phyloP scores from a whole-genome alignment of 345 rosid species.

The Fremontodendron californicum region DNA sequence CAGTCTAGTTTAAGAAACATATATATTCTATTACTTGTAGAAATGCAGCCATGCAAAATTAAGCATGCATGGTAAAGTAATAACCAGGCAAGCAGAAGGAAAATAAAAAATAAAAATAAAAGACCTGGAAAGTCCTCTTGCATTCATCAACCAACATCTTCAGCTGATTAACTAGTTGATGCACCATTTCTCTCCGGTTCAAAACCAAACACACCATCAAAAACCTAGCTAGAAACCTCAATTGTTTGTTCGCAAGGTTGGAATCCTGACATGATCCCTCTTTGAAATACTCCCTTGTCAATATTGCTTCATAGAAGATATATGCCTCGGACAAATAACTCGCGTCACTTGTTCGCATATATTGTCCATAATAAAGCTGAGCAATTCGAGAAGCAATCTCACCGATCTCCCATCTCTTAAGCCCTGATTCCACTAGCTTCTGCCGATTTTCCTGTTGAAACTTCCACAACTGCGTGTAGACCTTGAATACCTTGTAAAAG shows the following conservation, averaged over 20 bases:
- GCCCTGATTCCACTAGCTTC: slow-evolving; percentile 87
- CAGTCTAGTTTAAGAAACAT: too few species aligned
- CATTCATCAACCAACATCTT: slow-evolving; percentile 84
- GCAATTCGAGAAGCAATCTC: slow-evolving; percentile 94
- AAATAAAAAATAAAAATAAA: slow-evolving; percentile 4
- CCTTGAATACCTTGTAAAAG: slow-evolving; percentile 94
- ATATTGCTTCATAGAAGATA: slow-evolving; percentile 83
- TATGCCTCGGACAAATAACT: slow-evolving; percentile 77
- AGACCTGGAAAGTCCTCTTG: slow-evolving; percentile 84
- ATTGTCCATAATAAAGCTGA: slow-evolving; percentile 91
- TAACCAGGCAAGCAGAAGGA: background rate
- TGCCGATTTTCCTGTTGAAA: slow-evolving; percentile 93
- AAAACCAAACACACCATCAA: slow-evolving; percentile 85
- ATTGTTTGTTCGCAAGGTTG: slow-evolving; percentile 83
- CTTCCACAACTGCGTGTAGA: slow-evolving; percentile 95
- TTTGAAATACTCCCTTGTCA: slow-evolving; percentile 81
- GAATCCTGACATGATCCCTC: slow-evolving; percentile 78
- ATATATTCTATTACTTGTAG: background rate
- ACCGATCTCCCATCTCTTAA: slow-evolving; percentile 96
- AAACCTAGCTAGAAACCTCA: slow-evolving; percentile 87
- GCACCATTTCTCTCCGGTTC: slow-evolving; percentile 76
- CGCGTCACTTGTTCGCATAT: slow-evolving; percentile 85
- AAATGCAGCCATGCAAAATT: background rate
- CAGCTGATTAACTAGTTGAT: slow-evolving; percentile 76
- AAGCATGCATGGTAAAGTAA: background rate